Evolutionary conservation across 2,329 filamentous ascomycete species (phyloP).

Genomic region (Coleophoma cylindrospora): DNA sequence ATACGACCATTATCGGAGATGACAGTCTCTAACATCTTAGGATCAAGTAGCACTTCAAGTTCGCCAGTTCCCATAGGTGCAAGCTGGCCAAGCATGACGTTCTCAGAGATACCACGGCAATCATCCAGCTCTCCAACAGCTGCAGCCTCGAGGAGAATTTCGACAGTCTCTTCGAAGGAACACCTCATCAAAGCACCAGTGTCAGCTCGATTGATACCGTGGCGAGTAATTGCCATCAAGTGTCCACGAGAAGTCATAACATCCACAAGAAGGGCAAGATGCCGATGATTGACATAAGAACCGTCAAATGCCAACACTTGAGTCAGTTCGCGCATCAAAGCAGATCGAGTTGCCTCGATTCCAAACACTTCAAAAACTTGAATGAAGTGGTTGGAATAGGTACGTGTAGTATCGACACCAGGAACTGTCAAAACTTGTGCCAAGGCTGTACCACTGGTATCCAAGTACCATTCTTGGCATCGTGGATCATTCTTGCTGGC

Average conservation of each 20-base stretch:
- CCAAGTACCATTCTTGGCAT: constrained; percentile 92
- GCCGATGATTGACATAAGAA: constrained; percentile 98
- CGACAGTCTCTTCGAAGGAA: constrained; percentile 98
- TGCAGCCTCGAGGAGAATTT: constrained; percentile 94
- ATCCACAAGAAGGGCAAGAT: constrained; percentile 90
- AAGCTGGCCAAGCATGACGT: constrained; percentile 96
- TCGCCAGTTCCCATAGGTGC: constrained; percentile 96
- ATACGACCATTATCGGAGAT: constrained; percentile 88
- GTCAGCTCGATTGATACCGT: constrained; percentile 97
- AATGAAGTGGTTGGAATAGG: constrained; percentile 93
- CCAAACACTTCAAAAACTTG: constrained; percentile 93
- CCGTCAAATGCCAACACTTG: constrained; percentile 96
- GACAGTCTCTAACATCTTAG: constrained; percentile 91
- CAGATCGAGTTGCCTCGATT: constrained; percentile 87
- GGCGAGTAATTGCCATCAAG: constrained; percentile 93
- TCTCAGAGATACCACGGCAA: constrained; percentile 96
- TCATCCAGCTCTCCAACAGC: constrained; percentile 94
- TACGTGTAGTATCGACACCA: constrained; percentile 80
- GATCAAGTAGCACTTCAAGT: constrained; percentile 89
- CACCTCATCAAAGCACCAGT: constrained; percentile 98
- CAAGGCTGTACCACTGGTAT: constrained; percentile 87
- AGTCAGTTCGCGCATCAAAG: constrained; percentile 82
- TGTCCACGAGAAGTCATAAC: constrained; percentile 96
- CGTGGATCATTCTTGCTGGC: constrained; percentile 67
- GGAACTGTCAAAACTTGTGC: constrained; percentile 79